A percentile compares a stretch with the other conserved stretches of the same genome.
Conservation (phyloP, 179 eudicot species). For the Camellia oleifera region DNA sequence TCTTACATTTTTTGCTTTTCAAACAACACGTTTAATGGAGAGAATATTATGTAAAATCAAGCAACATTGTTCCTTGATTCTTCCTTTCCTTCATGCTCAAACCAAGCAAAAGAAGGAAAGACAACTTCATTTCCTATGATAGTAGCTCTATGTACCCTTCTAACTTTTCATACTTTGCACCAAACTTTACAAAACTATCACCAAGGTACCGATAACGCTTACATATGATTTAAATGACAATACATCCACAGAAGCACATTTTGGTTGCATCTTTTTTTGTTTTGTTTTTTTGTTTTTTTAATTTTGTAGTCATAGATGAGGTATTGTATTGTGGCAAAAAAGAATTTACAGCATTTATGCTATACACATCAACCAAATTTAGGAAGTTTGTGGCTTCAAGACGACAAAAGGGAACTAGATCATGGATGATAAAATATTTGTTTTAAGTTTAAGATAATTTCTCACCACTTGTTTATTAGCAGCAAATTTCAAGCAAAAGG, state of each 20-base stretch:
- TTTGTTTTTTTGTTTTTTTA: background rate
- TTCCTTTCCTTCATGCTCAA: background rate
- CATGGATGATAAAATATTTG: too few species aligned
- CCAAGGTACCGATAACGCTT: background rate
- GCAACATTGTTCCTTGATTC: background rate
- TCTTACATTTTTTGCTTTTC: slow-evolving; percentile 2
- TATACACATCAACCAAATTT: background rate
- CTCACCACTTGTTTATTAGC: too few species aligned
- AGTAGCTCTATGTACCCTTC: background rate
- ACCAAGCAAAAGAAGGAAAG: background rate
- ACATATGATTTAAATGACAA: background rate
- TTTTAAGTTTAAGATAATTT: too few species aligned
- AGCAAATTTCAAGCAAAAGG: too few species aligned
- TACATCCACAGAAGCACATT: background rate
- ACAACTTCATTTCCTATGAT: background rate
- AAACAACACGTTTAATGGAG: background rate
- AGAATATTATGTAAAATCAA: background rate
- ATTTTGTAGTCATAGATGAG: background rate
- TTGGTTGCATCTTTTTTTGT: background rate
- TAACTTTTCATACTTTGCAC: background rate
- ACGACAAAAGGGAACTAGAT: too few species aligned
- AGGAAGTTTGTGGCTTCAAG: too few species aligned
- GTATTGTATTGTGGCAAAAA: background rate
- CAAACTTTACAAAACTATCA: background rate
- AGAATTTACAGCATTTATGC: background rate